A percentile compares a stretch with the other conserved stretches of the same genome.
Evolutionary conservation across 1,284 basidiomycete genomes (phyloP).

Genomic region (Mixia osmundae): DNA sequence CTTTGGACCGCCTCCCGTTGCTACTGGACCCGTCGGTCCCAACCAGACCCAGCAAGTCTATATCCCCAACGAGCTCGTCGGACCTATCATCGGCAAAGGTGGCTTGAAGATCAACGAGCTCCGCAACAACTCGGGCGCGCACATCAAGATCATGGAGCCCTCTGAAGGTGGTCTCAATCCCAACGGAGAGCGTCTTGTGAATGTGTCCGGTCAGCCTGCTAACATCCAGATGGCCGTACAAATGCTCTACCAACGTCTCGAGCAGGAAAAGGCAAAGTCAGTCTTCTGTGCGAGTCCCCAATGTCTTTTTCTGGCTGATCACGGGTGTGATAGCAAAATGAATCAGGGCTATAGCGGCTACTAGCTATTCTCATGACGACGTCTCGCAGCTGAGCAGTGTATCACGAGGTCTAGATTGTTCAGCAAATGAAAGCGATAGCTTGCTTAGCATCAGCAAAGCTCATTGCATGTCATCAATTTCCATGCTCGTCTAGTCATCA

Average conservation of each 20-base stretch:
- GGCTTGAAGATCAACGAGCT: slow-evolving; percentile 99
- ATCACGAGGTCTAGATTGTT: too few species aligned
- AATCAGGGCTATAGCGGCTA: too few species aligned
- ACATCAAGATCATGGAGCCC: slow-evolving; percentile 98
- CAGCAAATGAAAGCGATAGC: too few species aligned
- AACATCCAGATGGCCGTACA: slow-evolving; percentile 95
- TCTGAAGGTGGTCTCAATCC: slow-evolving; percentile 18
- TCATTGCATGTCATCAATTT: too few species aligned
- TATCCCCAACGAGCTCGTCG: slow-evolving; percentile 92
- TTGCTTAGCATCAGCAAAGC: too few species aligned
- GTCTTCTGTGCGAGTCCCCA: too few species aligned
- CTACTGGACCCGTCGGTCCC: slow-evolving; percentile 29
- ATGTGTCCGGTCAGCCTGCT: slow-evolving; percentile 74
- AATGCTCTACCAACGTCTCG: slow-evolving; percentile 72
- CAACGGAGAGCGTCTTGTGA: slow-evolving; percentile 33
- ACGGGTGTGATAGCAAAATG: too few species aligned
- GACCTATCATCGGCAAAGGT: slow-evolving; percentile 72
- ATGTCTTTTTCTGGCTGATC: too few species aligned
- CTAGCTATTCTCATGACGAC: too few species aligned
- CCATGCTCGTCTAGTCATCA: too few species aligned
- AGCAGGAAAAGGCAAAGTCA: too few species aligned
- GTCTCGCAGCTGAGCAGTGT: too few species aligned
- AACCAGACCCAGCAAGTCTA: slow-evolving; percentile 94
- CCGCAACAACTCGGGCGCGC: slow-evolving; percentile 70
- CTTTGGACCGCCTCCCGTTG: slow-evolving; percentile 17